Evolutionary conservation across 768 basidiomycete genomes (phyloP), one percentile per base, ranked within the genome.

Genomic region (Boletus vinaceobasis): DNA sequence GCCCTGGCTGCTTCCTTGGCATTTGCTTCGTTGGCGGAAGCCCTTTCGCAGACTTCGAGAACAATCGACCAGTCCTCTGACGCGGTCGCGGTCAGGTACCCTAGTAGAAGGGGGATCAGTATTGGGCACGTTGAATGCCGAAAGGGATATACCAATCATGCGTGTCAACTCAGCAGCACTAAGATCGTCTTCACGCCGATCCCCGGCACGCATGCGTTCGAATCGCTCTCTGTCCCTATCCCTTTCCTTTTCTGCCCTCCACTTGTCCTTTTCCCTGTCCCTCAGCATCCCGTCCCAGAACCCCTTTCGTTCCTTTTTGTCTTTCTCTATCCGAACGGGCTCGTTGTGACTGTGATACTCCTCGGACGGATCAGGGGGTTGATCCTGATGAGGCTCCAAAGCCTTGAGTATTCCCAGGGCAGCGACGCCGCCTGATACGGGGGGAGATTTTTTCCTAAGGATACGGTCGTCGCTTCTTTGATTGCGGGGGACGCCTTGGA

Each of bases 1-100:
- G 93, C 90, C 50, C 85, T 84, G 7, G 87, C 84, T 0, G 93
- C 91, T 65, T 94, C 93, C 66, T 88, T 93, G 10, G 90, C 89
- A 50, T 85, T 84, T 9, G 71, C 66, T 52, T 93, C 90, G 61
- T 65, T 87, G 2, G 80, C 70, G 1, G 88, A 89, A 5, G 90
- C 88, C 33, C 89, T 77, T 50, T 96, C 93, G 63, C 90, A 93
- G 15, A 94, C 88, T 50, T 93, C 90, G 47, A 93, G 76, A 0
- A 94, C 87, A 31, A 92, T 78, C 0, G 79, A 70, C 86, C 89
- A 91, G 65, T 93, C 88, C 66, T 93, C 90, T 4, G 90, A 86
- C 1, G 86, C 78, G 0, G 87, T 90, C 0, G 87, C 88, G 2
- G 88, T 87, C 15, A 90, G 74, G 62, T 80, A 90, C 0, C 87